Evolutionary conservation across 2,329 filamentous ascomycete genomes (phyloP).

Genomic region (Alternaria panax): DNA sequence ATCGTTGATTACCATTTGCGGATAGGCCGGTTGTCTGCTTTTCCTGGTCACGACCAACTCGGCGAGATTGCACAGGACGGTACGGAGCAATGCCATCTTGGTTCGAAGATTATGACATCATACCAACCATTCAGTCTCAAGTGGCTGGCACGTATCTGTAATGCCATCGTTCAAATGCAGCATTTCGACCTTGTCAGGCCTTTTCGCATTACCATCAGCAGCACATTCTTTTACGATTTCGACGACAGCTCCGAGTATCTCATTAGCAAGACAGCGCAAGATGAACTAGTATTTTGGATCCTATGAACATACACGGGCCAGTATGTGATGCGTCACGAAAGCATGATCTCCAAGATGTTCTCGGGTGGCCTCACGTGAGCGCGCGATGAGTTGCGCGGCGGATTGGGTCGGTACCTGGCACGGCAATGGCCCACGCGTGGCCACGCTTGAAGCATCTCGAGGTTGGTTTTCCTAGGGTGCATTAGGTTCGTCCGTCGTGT

Average conservation of each 20-base stretch:
- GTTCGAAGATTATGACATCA: background rate
- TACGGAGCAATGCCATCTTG: background rate
- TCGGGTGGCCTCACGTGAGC: background rate
- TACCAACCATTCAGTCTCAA: background rate
- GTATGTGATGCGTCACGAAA: background rate
- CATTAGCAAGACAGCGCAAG: background rate
- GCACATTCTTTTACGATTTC: background rate
- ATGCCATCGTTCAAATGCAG: background rate
- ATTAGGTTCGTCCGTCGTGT: background rate
- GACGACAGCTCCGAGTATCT: background rate
- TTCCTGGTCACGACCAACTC: conserved; percentile 1
- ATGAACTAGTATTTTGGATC: background rate
- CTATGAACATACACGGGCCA: background rate
- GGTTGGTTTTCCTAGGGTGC: background rate
- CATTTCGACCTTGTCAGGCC: background rate
- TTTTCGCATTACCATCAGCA: background rate
- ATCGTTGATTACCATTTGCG: background rate
- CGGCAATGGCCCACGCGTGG: background rate
- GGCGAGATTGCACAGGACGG: background rate
- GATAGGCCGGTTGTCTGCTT: background rate
- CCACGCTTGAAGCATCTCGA: background rate
- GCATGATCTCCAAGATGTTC: background rate
- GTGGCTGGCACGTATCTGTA: background rate
- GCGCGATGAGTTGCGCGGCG: background rate
- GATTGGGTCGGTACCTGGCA: background rate